Conservation (phyloP, 352 stramenopile genomes). For the Thalassiosira pacifica region DNA sequence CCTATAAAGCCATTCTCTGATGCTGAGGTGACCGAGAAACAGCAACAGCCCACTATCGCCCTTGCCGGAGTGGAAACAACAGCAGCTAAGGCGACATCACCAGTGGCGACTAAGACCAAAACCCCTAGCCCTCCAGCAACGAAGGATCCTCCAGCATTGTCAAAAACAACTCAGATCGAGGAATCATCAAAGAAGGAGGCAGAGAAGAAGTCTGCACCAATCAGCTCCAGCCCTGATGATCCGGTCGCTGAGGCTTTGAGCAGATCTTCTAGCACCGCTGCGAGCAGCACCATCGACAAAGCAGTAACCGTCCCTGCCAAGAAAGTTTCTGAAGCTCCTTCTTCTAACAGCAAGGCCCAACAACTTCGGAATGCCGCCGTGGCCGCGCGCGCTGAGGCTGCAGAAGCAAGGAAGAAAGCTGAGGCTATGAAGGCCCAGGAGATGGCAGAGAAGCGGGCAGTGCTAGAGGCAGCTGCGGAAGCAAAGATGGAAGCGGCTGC, state of each 20-base stretch:
- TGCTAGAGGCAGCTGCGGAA: background rate
- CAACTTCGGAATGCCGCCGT: constrained; percentile 47
- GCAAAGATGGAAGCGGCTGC: background rate
- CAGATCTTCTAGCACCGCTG: too few species aligned
- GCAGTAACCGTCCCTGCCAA: background rate
- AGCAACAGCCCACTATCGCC: background rate
- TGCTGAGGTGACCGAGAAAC: background rate
- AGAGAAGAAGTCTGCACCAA: too few species aligned
- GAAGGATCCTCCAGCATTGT: too few species aligned
- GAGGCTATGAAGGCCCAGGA: constrained; percentile 19
- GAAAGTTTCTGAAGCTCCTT: too few species aligned
- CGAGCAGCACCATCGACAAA: too few species aligned
- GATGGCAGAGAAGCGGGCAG: constrained; percentile 14
- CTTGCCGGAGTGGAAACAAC: background rate
- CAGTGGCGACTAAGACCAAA: background rate
- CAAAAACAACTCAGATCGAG: too few species aligned
- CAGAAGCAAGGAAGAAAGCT: constrained; percentile 35
- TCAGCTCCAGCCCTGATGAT: too few species aligned
- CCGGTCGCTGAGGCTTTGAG: too few species aligned
- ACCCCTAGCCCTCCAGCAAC: background rate
- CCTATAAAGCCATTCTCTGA: constrained; percentile 10
- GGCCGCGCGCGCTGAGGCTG: constrained; percentile 36
- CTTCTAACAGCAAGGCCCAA: background rate
- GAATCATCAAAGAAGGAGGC: too few species aligned
- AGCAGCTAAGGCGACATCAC: background rate